Conservation (phyloP, 2,329 filamentous ascomycete species). For the Epichloe typhina region DNA sequence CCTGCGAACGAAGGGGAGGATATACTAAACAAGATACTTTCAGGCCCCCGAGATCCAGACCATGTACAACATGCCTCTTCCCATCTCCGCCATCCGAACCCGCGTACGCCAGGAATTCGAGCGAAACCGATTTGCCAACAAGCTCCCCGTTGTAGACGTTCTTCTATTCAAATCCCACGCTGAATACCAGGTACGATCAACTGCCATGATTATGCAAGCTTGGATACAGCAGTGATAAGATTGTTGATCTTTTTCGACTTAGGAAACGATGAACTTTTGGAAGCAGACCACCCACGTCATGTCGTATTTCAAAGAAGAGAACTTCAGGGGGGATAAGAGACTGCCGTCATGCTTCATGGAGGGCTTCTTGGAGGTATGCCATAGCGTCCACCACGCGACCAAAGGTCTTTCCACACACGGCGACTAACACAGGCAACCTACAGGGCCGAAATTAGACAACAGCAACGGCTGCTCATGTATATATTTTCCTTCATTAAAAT, state of each 20-base stretch:
- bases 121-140: constrained; percentile 82
- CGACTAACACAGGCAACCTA: constrained; percentile 10
- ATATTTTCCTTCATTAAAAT: constrained; percentile 18
- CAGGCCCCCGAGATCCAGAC: constrained; percentile 93
- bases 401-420: neutral
- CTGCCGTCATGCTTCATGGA: constrained; percentile 85
- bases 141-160: constrained; percentile 78
- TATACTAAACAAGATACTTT: constrained; percentile 9
- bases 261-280: constrained; percentile 99
- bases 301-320: constrained; percentile 88
- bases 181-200: constrained; percentile 70
- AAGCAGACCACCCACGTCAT: constrained; percentile 92
- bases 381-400: neutral
- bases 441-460: constrained; percentile 42
- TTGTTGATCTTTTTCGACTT: constrained; percentile 3
- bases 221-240: neutral
- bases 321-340: constrained; percentile 55
- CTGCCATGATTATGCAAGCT: constrained; percentile 20
- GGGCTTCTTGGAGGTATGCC: constrained; percentile 81
- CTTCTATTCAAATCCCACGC: constrained; percentile 81
- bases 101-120: constrained; percentile 97
- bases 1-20: neutral
- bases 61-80: constrained; percentile 90
- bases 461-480: constrained; percentile 19
- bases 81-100: constrained; percentile 75